Percentiles rank a stretch among this genome's conserved stretches.
Evolutionary conservation across 176 grass and related monocot genomes (phyloP).

Genomic region (Ensete glaucum): DNA sequence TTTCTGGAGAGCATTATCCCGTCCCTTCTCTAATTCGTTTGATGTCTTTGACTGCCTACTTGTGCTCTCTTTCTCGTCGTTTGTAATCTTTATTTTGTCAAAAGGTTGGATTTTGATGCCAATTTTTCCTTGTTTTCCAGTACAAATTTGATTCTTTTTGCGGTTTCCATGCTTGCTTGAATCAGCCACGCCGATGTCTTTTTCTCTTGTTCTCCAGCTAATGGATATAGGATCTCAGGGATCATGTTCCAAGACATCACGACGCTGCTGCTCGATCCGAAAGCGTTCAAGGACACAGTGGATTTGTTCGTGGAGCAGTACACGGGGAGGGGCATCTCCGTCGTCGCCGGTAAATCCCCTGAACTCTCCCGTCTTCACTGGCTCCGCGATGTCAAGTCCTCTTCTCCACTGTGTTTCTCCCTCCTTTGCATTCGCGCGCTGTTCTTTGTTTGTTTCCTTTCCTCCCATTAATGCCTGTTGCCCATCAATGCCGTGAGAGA

Average conservation of each 20-base stretch:
- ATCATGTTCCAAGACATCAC: conserved; percentile 75
- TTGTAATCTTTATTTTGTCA: no score
- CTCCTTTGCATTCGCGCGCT: background rate
- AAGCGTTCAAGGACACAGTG: conserved; percentile 45
- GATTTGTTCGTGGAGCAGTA: conserved; percentile 60
- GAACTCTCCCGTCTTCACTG: no score
- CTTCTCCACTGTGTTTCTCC: background rate
- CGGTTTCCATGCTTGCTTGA: background rate
- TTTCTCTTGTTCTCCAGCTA: no score
- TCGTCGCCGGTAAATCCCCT: conserved; percentile 35
- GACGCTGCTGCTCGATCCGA: conserved; percentile 45
- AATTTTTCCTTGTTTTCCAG: background rate
- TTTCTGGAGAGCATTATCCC: background rate
- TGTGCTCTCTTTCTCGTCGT: background rate
- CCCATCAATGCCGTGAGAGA: conserved; percentile 13
- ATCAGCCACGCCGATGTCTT: background rate
- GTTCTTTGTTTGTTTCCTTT: background rate
- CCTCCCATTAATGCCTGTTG: conserved; percentile 14
- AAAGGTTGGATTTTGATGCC: background rate
- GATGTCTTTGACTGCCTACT: background rate
- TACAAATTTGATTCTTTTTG: no score
- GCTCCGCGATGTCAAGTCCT: no score
- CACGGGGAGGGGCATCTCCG: conserved; percentile 33
- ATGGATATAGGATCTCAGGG: conserved; percentile 16
- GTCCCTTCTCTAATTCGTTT: no score